These are phyloP conservation scores for Cordyceps tenuipes DNA, from an alignment of 2,329 filamentous ascomycete species.

Conservation along the genomic window DNA sequence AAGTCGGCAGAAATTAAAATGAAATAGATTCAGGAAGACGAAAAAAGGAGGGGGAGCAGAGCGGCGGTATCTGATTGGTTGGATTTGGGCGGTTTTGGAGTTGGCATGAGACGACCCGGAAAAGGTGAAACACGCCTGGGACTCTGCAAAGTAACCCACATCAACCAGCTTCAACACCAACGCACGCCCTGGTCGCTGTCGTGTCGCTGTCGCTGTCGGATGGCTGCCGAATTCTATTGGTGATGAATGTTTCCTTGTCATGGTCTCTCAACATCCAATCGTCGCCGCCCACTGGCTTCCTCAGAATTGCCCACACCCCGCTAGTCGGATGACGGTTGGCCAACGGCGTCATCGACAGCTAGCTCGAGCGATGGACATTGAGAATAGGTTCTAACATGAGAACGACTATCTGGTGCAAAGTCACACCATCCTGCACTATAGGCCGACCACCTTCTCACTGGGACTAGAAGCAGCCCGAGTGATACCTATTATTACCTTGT, in stretches of 20 bases:
- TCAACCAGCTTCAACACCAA: background rate
- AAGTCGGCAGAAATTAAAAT: background rate
- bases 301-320: background rate
- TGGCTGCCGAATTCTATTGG: background rate
- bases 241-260: background rate
- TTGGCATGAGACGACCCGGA: constrained; percentile 13
- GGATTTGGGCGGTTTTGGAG: background rate
- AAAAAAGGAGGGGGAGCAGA: background rate
- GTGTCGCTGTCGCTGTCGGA: background rate
- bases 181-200: background rate
- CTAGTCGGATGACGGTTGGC: background rate
- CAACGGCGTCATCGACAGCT: no score
- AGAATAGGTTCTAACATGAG: no score
- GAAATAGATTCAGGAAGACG: background rate
- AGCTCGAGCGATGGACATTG: no score
- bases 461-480: no score
- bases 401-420: background rate
- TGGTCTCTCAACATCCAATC: background rate
- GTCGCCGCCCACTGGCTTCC: background rate
- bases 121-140: constrained; percentile 16
- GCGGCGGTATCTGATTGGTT: background rate
- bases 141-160: background rate
- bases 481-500: no score
- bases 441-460: background rate
- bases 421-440: background rate